phyloP scores from a whole-genome alignment of 768 basidiomycete species.

The Kwoniella dejecticola region DNA sequence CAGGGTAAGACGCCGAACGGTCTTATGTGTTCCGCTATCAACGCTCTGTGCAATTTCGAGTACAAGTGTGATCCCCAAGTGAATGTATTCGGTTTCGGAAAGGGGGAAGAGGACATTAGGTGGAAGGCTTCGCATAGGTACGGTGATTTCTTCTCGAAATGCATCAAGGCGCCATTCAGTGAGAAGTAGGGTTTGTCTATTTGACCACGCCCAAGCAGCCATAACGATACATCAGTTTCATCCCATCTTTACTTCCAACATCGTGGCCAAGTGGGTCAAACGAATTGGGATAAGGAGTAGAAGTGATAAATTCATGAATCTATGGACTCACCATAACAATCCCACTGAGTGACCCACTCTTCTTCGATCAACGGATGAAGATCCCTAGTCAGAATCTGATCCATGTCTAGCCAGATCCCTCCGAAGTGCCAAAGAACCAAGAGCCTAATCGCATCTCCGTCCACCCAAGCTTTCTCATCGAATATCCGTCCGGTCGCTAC shows the following conservation, averaged over 20 bases:
- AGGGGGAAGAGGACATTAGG: slow-evolving; percentile 73
- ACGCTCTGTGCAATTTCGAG: slow-evolving; percentile 82
- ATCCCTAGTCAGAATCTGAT: slow-evolving; percentile 85
- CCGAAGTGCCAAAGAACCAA: slow-evolving; percentile 86
- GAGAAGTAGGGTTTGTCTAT: slow-evolving; percentile 73
- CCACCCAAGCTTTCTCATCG: slow-evolving; percentile 87
- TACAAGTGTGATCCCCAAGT: slow-evolving; percentile 95
- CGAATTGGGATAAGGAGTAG: too few relatives aligned
- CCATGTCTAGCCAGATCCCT: slow-evolving; percentile 98
- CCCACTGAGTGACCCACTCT: slow-evolving; percentile 98
- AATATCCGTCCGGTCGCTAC: slow-evolving; percentile 54
- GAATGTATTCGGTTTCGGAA: slow-evolving; percentile 75
- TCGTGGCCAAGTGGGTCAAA: too few relatives aligned
- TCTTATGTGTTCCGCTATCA: slow-evolving; percentile 69
- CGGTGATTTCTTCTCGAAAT: slow-evolving; percentile 84
- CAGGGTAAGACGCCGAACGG: slow-evolving; percentile 93
- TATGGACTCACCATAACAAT: slow-evolving; percentile 78
- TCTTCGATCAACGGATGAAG: slow-evolving; percentile 82
- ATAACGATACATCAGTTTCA: not conserved
- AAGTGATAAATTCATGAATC: not conserved
- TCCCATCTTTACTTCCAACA: not conserved
- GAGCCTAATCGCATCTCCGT: slow-evolving; percentile 87
- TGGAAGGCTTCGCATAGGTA: slow-evolving; percentile 97
- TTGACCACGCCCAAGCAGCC: too few relatives aligned
- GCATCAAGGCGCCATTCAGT: slow-evolving; percentile 92